Evolutionary conservation across 2,329 filamentous ascomycete genomes (phyloP), one percentile per base, ranked within the genome.

Genomic region (Pestalotiopsis sp.): DNA sequence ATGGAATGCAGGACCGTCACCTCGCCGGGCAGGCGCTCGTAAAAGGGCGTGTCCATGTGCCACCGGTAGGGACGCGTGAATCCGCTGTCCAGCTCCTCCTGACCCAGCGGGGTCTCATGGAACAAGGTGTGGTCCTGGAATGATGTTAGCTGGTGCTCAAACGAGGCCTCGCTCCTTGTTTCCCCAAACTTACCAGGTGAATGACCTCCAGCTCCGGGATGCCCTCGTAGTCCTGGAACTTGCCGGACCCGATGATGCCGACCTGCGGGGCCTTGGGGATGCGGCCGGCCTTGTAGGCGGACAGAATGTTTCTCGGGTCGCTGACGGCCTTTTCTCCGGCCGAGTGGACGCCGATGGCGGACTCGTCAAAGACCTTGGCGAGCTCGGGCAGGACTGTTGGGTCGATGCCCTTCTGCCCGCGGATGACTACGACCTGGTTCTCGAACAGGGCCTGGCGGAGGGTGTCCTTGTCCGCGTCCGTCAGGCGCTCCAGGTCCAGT

Each of bases 301-400:
- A 62, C 1, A 62, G 20, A 7, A 62, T 62, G 17, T 62, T 62
- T 14, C 59, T 62, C 59, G 59, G 26, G n/a, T 62, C 59, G 20
- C 59, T 62, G 13, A 62, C 59, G n/a, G 59, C 59, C 59, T 62
- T 62, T 35, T 62, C 59, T 38, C 59, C 59, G n/a, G 59, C 26
- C 26, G 59, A 62, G n/a, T 62, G 59, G 30, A 40, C 22, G 59
- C 38, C 59, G 38, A 62, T 38, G 59, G 59, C 59, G 10, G 59
- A 62, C 17, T 62, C 59, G 59, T 62, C 35, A 40, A 62, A 62
- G 59, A 62, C 20, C 35, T 62, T 62, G 59, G 59, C 59, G 14
- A 62, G 26, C 59, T 62, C 38, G 26, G 59, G 59, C 30, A 62
- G 35, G 26, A 62, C 59, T 1, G 59, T 62, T 2, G 59, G 30